Conservation (phyloP, 768 basidiomycete genomes). For the Serendipita sp. region DNA sequence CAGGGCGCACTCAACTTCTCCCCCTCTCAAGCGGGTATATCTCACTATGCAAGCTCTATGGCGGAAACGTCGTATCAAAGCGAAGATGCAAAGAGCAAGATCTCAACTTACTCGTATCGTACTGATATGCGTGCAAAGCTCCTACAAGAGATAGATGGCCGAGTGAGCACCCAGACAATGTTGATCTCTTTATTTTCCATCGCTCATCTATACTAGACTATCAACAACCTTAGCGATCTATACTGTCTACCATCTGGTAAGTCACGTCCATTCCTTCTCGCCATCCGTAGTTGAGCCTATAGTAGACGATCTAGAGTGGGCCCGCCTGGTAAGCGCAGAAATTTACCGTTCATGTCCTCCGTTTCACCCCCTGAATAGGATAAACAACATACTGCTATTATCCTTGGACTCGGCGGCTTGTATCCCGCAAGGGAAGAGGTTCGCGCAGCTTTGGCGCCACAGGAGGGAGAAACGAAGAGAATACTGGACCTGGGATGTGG, state of each 20-base stretch:
- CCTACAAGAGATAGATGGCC: not conserved
- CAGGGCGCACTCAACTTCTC: not conserved
- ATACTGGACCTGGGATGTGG: not conserved
- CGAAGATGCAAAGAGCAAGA: not conserved
- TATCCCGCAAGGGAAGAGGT: not conserved
- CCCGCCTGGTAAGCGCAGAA: not conserved
- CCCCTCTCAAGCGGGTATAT: not conserved
- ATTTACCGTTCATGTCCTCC: too few relatives aligned
- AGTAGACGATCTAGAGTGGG: not conserved
- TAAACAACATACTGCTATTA: not conserved
- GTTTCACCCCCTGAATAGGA: not conserved
- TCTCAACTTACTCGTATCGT: not conserved
- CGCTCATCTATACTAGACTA: not conserved
- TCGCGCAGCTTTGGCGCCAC: not conserved
- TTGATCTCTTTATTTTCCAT: not conserved
- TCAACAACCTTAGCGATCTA: not conserved
- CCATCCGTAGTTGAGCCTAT: not conserved
- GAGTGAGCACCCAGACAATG: not conserved
- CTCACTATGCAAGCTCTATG: not conserved
- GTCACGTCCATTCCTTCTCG: not conserved
- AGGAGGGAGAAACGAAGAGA: not conserved
- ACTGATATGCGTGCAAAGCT: not conserved
- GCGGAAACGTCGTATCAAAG: not conserved
- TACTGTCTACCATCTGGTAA: conserved; percentile 1
- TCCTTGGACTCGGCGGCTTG: not conserved